These are phyloP conservation scores for Schoenoplectus tabernaemontani DNA, from an alignment of 202 grass and related monocot genomes.

Conservation along the genomic window DNA sequence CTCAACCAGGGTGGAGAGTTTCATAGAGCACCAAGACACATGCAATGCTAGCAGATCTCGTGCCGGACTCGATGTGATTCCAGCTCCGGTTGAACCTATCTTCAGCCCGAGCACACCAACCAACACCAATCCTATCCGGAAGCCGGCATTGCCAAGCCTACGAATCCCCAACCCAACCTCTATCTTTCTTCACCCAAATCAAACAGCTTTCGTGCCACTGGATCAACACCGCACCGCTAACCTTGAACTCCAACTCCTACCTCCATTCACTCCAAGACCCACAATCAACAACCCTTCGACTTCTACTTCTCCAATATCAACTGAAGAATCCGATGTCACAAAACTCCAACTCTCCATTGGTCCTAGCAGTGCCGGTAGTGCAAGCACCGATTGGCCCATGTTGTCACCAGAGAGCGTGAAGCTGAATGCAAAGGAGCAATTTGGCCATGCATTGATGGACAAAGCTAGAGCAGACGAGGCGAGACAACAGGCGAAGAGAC, in stretches of 20 bases:
- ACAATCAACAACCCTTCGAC: neutral
- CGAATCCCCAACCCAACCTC: slow-evolving; percentile 15
- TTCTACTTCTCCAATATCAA: slow-evolving; percentile 12
- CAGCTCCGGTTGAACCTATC: neutral
- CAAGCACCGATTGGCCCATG: neutral
- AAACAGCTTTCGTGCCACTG: neutral
- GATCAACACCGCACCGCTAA: neutral
- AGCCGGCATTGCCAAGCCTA: neutral
- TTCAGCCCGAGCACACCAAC: slow-evolving; percentile 18
- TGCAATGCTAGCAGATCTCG: slow-evolving; percentile 34
- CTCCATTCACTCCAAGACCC: slow-evolving; percentile 18
- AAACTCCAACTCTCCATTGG: slow-evolving; percentile 29
- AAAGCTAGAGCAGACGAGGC: slow-evolving; percentile 31
- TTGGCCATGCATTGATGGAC: slow-evolving; percentile 22
- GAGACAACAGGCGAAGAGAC: slow-evolving; percentile 31
- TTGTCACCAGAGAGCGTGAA: slow-evolving; percentile 2
- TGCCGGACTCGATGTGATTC: neutral
- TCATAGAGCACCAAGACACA: slow-evolving; percentile 47
- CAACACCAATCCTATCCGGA: slow-evolving; percentile 14
- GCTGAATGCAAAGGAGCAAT: slow-evolving; percentile 10
- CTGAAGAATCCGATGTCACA: slow-evolving; percentile 5
- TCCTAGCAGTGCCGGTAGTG: neutral
- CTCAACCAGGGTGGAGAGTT: slow-evolving; percentile 39
- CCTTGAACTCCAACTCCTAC: slow-evolving; percentile 35
- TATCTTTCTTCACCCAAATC: slow-evolving; percentile 9